These are phyloP conservation scores for Penicillium sp. DNA, from an alignment of 2,329 filamentous ascomycete genomes.

Conservation along the genomic window DNA sequence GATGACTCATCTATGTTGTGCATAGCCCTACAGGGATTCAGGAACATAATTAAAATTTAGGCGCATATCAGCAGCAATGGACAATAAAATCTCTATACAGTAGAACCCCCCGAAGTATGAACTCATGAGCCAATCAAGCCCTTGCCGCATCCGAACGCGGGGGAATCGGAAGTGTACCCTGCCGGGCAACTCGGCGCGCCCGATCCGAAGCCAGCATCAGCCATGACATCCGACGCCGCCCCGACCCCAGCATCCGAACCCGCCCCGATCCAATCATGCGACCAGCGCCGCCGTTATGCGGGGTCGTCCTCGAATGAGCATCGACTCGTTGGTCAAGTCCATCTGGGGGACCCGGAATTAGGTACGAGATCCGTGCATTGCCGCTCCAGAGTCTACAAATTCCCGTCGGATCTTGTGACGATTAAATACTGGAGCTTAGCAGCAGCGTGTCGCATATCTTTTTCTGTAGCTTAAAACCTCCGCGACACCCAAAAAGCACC, in stretches of 20 bases:
- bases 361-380: not conserved
- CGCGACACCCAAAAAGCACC: not conserved
- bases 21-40: too few relatives aligned
- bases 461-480: not conserved
- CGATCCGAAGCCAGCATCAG: conserved; percentile 14
- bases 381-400: not conserved
- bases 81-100: too few relatives aligned
- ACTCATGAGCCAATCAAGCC: not conserved
- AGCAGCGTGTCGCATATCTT: not conserved
- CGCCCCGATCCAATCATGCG: conserved; percentile 12
- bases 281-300: conserved; percentile 14
- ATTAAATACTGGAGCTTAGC: not conserved
- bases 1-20: too few relatives aligned
- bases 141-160: conserved; percentile 14
- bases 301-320: conserved; percentile 23
- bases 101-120: not conserved
- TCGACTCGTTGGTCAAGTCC: conserved; percentile 17
- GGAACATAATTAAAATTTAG: too few relatives aligned
- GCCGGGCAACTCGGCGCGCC: not conserved
- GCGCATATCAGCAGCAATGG: too few relatives aligned
- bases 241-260: not conserved
- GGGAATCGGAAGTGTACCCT: conserved; percentile 22
- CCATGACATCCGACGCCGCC: not conserved
- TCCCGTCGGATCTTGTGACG: conserved; percentile 17
- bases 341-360: conserved; percentile 2